Percentiles rank a stretch among this genome's conserved stretches.
phyloP scores from a whole-genome alignment of 352 stramenopile species.

The Peronospora farinosa region DNA sequence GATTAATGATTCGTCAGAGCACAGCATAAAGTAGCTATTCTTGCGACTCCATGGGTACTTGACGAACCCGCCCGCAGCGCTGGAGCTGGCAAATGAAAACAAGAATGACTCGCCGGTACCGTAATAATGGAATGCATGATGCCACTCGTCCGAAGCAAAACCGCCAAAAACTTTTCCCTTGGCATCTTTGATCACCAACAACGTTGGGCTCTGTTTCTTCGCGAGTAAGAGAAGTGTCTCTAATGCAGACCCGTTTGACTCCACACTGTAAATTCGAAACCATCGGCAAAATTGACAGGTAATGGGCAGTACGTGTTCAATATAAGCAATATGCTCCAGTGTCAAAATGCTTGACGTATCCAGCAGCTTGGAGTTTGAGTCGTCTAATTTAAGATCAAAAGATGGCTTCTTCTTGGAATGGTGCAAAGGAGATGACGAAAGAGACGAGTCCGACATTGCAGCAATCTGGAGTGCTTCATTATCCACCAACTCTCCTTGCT shows the following conservation, averaged over 20 bases:
- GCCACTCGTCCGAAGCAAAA: constrained; percentile 76
- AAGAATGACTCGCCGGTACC: constrained; percentile 85
- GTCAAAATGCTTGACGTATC: constrained; percentile 66
- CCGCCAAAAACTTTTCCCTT: constrained; percentile 76
- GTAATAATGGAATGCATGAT: constrained; percentile 80
- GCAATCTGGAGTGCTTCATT: constrained; percentile 26
- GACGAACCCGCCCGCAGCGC: constrained; percentile 36
- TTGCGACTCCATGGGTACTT: constrained; percentile 85
- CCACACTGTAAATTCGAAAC: constrained; percentile 76
- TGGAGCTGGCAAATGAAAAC: constrained; percentile 70
- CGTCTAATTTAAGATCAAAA: constrained; percentile 50
- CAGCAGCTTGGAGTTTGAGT: constrained; percentile 73
- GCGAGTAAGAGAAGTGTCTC: constrained; percentile 61
- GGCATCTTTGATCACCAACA: constrained; percentile 79
- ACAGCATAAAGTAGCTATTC: constrained; percentile 90
- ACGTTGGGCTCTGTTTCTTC: constrained; percentile 67
- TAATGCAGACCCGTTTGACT: constrained; percentile 68
- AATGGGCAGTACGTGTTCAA: constrained; percentile 70
- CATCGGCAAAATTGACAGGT: constrained; percentile 77
- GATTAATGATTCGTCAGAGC: constrained; percentile 84
- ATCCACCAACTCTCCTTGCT: constrained; percentile 19
- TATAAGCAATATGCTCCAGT: constrained; percentile 53
- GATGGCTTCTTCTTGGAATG: constrained; percentile 42
- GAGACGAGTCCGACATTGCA: constrained; percentile 11
- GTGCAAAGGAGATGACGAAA: constrained; percentile 21